Conservation (phyloP, 768 basidiomycete species). For the Cystofilobasidium bisporidii region DNA sequence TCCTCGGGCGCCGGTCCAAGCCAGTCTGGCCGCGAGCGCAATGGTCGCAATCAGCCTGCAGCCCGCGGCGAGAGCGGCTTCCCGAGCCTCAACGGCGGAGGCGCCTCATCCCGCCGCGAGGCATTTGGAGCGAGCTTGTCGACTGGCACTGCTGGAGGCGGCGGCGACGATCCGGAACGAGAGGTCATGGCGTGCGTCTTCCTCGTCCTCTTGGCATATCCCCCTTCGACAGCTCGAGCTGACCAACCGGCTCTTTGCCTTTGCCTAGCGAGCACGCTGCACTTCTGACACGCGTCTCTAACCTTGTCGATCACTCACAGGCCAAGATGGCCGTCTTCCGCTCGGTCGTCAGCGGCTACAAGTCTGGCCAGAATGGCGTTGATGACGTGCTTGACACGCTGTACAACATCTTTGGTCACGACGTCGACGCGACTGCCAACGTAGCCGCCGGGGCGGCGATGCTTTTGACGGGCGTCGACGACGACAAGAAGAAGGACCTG, state of each 20-base stretch:
- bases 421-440: conserved; percentile 59
- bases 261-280: conserved; percentile 57
- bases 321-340: conserved; percentile 46
- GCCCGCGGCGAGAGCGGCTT: conserved; percentile 3
- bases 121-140: neutral
- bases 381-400: conserved; percentile 77
- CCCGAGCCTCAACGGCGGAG: conserved; percentile 2
- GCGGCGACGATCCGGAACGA: conserved; percentile 37
- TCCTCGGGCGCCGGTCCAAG: neutral
- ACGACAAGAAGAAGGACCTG: conserved; percentile 62
- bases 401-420: conserved; percentile 63
- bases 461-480: conserved; percentile 50
- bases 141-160: neutral
- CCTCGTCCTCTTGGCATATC: too few species aligned
- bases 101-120: conserved; percentile 6
- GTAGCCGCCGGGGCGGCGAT: conserved; percentile 49
- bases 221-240: too few species aligned
- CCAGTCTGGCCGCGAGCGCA: neutral
- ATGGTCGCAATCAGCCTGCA: neutral
- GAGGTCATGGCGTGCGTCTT: conserved; percentile 36
- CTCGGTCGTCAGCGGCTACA: conserved; percentile 69
- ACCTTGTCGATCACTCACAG: conserved; percentile 39
- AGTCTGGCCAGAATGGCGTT: conserved; percentile 63
- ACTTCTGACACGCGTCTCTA: conserved; percentile 53
- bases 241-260: too few species aligned